phyloP scores from a whole-genome alignment of 2,329 filamentous ascomycete genomes.

The Colletotrichum falcatum region DNA sequence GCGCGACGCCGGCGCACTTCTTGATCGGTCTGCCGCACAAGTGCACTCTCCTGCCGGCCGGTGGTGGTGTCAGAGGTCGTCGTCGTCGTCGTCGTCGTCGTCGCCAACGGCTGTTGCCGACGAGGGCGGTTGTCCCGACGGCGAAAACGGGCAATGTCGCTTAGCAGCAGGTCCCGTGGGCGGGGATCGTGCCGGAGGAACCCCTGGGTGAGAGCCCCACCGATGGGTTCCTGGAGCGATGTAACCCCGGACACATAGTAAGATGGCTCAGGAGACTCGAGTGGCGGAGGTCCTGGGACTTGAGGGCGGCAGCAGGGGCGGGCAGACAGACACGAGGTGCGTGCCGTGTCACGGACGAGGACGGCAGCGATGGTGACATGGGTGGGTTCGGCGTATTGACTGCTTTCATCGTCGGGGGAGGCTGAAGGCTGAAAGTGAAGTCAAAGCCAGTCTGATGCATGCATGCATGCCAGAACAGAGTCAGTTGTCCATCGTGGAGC shows the following conservation, averaged over 20 bases:
- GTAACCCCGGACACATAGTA: constrained; percentile 23
- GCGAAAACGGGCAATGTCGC: constrained; percentile 18
- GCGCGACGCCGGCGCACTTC: not conserved
- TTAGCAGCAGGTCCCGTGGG: constrained; percentile 4
- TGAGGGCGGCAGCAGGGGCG: not conserved
- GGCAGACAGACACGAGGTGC: constrained; percentile 13
- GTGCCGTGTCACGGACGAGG: not conserved
- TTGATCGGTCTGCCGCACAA: not conserved
- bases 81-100: no score
- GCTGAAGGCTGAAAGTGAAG: not conserved
- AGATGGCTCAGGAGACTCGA: constrained; percentile 24
- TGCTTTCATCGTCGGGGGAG: not conserved
- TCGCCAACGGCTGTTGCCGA: not conserved
- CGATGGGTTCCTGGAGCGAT: constrained; percentile 32
- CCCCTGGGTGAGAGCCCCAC: constrained; percentile 11
- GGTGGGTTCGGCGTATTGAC: constrained; percentile 15
- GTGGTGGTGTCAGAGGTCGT: no score
- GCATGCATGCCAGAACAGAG: no score
- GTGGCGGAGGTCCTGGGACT: constrained; percentile 17
- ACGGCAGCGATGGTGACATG: not conserved
- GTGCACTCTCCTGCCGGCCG: not conserved
- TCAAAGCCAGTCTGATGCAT: not conserved
- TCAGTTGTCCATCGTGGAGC: constrained; percentile 15
- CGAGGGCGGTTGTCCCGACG: constrained; percentile 2
- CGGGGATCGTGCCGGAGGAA: constrained; percentile 11